Conservation (phyloP, 208 protist species). For the Entamoeba histolytica region DNA sequence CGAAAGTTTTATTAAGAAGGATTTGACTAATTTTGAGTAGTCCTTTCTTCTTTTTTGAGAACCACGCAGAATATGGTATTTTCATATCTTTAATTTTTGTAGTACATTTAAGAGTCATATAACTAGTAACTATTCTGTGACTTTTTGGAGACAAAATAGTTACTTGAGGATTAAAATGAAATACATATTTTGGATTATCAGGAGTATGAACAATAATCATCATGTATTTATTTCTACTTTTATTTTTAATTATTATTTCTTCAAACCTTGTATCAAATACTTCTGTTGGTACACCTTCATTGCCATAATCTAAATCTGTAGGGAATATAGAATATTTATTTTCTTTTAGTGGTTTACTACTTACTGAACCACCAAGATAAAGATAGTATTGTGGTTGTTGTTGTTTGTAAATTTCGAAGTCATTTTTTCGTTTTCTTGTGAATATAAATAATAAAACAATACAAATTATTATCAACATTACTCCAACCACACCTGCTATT, state of each 20-base stretch:
- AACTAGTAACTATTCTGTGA: neutral
- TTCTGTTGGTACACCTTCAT: neutral
- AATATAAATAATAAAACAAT: neutral
- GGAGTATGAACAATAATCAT: neutral
- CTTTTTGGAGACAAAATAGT: neutral
- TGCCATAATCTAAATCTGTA: neutral
- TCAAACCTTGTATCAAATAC: neutral
- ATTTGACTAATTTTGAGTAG: neutral
- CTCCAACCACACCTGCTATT: neutral
- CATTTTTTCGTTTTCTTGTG: neutral
- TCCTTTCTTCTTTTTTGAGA: neutral
- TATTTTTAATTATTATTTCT: neutral
- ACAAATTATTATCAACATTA: neutral
- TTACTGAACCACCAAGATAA: neutral
- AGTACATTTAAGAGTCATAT: neutral
- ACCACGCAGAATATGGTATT: neutral
- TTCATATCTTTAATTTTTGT: neutral
- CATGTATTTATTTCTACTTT: neutral
- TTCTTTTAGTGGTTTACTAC: neutral
- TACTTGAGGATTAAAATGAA: neutral
- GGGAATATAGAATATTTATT: neutral
- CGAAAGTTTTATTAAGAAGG: neutral
- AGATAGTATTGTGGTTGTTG: neutral
- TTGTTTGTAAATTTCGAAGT: neutral
- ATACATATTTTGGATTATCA: neutral